Conservation (phyloP, 805 yeast genomes). For the Metschnikowia cubensis region DNA sequence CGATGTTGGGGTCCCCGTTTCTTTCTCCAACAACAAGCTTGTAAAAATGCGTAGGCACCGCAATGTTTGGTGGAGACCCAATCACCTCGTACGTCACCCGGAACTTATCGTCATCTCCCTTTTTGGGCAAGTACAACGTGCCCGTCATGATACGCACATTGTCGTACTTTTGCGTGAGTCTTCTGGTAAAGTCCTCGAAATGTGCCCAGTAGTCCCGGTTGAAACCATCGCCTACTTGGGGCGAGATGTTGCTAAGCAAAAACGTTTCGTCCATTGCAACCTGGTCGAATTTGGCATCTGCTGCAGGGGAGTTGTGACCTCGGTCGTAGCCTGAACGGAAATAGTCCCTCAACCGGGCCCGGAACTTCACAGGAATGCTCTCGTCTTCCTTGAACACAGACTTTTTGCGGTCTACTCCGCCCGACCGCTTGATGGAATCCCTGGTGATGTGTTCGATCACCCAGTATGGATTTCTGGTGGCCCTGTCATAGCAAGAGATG, state of each 20-base stretch:
- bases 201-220: constrained; percentile 98
- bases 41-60: constrained; percentile 97
- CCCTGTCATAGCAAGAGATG: constrained; percentile 81
- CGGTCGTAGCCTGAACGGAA: constrained; percentile 95
- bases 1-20: constrained; percentile 42
- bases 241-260: constrained; percentile 83
- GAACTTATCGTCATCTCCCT: constrained; percentile 77
- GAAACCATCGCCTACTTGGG: constrained; percentile 97
- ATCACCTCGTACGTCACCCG: constrained; percentile 86
- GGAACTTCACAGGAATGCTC: constrained; percentile 65
- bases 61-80: constrained; percentile 93
- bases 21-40: constrained; percentile 84
- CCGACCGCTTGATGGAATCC: constrained; percentile 51
- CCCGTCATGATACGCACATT: constrained; percentile 89
- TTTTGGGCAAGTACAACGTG: constrained; percentile 82
- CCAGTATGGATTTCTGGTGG: constrained; percentile 82
- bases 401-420: constrained; percentile 68
- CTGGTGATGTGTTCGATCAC: constrained; percentile 86
- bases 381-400: constrained; percentile 88
- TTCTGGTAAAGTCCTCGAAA: constrained; percentile 82
- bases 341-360: constrained; percentile 77
- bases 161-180: constrained; percentile 65
- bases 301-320: constrained; percentile 98
- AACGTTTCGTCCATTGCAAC: constrained; percentile 94
- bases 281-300: constrained; percentile 89